Base-by-base conservation (phyloP, 192 early-diverging fungal species). In the Linnemannia hyalina region DNA sequence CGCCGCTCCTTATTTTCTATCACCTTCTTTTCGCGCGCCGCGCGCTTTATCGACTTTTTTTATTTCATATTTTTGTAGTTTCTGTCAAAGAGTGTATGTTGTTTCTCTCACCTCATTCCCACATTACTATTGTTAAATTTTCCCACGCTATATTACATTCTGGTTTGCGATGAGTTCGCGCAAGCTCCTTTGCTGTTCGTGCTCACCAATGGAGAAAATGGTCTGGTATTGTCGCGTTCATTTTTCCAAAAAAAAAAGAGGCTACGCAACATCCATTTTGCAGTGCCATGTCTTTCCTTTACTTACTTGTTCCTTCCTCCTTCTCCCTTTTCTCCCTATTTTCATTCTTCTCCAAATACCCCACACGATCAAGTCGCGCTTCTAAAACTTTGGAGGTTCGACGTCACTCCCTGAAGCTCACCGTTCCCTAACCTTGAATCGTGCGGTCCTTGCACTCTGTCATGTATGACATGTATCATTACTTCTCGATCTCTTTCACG, bases 201-300 rank as follows among this genome's bases (percentile, higher is more conserved):
- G 44, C 44, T 46, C 11, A 15, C 44, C 9, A 3, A 46, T 3
- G 44, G 57, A 1, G 57, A 32, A 35, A 65, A 29, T 65, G 60
- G 60, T 65, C 60, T 65, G 60, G 60, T 65, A 65, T 65, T 65
- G 60, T 60, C n/a, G n/a, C 55, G n/a, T 26, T 11, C 29, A 65
- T 32, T 65, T 29, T 0, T 4, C 29, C 29, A 65, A 65, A 32
- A 13, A 23, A 23, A 9, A 23, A 60, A 60, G 7, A 60, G 8
- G n/a, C 23, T 10, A 26, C 10, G 9, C 6, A 0, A 60, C 57
- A 60, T 11, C 57, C 57, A 2, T n/a, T 29, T 32, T 18, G 29
- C 1, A 32, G 15, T 32, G n/a, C 15, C 60, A 13, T 32, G n/a
- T 15, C 26, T 11, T 65, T 0, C n/a, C n/a, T 9, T 26, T 9